Percentiles rank a stretch among this genome's conserved stretches.
Evolutionary conservation across 2,329 filamentous ascomycete species (phyloP).

Genomic region (Aspergillus udagawae): DNA sequence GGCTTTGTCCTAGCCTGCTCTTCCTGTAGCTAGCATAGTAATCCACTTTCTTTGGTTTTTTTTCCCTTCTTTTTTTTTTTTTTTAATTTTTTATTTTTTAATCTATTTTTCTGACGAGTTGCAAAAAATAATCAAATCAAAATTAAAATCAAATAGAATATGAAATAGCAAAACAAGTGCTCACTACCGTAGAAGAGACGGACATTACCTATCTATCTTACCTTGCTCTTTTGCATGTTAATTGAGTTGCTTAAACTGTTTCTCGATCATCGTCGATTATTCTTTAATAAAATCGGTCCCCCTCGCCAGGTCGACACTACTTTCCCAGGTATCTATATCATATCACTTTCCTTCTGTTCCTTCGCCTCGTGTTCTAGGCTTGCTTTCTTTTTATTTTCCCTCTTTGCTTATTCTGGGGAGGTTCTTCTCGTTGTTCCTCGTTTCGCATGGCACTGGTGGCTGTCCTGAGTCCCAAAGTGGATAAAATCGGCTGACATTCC

Average conservation of each 20-base stretch:
- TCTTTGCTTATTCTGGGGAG: background rate
- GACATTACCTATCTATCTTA: background rate
- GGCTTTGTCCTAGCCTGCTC: slow-evolving; percentile 7
- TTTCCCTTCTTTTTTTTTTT: slow-evolving; percentile 4
- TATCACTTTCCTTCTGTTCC: background rate
- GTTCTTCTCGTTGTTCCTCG: background rate
- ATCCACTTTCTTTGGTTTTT: slow-evolving; percentile 1
- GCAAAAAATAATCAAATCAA: slow-evolving; percentile 1
- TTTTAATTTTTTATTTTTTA: background rate
- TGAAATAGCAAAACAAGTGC: slow-evolving; percentile 1
- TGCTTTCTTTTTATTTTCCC: slow-evolving; percentile 2
- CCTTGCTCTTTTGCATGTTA: background rate
- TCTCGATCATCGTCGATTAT: background rate
- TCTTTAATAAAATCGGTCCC: background rate
- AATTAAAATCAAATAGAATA: background rate
- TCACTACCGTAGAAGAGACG: background rate
- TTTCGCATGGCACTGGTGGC: slow-evolving; percentile 14
- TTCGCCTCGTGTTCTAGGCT: slow-evolving; percentile 1
- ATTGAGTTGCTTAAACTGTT: background rate
- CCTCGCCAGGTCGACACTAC: background rate
- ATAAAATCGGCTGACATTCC: slow-evolving; percentile 19
- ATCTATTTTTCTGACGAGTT: background rate
- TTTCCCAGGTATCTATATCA: background rate
- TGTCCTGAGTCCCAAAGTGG: slow-evolving; percentile 11
- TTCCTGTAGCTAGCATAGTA: background rate